These are phyloP conservation scores for Tricholoma hemisulphureum DNA, from an alignment of 768 basidiomycete genomes.

Conservation along the genomic window DNA sequence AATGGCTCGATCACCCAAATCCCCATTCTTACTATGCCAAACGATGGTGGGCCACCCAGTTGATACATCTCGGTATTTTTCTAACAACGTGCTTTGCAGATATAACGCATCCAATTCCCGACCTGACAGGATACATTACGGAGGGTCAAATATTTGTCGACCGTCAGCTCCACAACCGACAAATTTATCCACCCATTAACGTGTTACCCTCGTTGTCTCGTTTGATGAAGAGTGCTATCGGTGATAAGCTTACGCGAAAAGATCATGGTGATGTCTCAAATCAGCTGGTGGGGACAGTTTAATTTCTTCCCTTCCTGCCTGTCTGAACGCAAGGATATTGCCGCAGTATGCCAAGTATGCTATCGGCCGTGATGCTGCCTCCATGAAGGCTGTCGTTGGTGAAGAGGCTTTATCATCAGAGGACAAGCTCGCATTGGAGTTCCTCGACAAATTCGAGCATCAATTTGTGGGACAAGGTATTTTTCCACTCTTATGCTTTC, in stretches of 20 bases:
- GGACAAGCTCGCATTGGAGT: constrained; percentile 96
- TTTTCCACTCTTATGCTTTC: constrained; percentile 18
- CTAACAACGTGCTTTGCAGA: constrained; percentile 47
- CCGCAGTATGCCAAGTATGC: constrained; percentile 94
- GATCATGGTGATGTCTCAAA: constrained; percentile 99
- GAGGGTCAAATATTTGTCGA: constrained; percentile 99
- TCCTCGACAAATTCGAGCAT: constrained; percentile 96
- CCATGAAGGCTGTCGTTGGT: constrained; percentile 99
- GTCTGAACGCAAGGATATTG: constrained; percentile 8
- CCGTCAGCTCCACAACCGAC: constrained; percentile 93
- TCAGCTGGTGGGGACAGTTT: constrained; percentile 69
- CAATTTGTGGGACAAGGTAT: constrained; percentile 96
- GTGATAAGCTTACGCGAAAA: constrained; percentile 94
- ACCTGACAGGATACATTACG: constrained; percentile 98
- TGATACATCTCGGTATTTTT: constrained; percentile 11
- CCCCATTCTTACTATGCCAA: constrained; percentile 99
- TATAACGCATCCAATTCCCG: constrained; percentile 99
- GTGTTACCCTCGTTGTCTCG: constrained; percentile 97
- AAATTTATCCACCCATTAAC: constrained; percentile 99
- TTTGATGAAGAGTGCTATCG: constrained; percentile 99
- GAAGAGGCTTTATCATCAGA: constrained; percentile 94
- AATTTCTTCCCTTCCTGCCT: not conserved
- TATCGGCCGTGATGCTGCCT: constrained; percentile 92
- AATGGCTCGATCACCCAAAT: constrained; percentile 99
- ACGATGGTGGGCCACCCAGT: constrained; percentile 72